phyloP scores from a whole-genome alignment of 352 stramenopile genomes.

The Aphanomyces astaci region DNA sequence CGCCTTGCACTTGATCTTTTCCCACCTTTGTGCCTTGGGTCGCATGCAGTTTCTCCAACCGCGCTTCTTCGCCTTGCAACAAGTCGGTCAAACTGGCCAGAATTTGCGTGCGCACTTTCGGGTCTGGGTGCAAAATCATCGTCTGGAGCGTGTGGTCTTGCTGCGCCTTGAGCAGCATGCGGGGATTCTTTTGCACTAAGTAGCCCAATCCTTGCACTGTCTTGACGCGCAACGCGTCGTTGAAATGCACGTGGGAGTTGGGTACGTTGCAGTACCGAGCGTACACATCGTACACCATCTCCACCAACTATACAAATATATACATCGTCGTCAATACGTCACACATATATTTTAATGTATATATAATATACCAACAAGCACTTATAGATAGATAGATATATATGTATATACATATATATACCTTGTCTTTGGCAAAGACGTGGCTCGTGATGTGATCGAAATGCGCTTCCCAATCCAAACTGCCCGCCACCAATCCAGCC shows the following conservation, averaged over 20 bases:
- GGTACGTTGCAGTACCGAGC: conserved; percentile 36
- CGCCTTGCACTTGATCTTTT: conserved; percentile 69
- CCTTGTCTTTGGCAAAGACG: conserved; percentile 15
- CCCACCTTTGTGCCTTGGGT: conserved; percentile 44
- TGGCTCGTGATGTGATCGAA: conserved; percentile 27
- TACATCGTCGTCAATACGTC: too few species aligned
- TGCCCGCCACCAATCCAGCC: conserved; percentile 52
- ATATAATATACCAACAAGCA: too few species aligned
- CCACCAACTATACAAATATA: conserved; percentile 30
- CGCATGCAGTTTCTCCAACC: conserved; percentile 44
- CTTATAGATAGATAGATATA: too few species aligned
- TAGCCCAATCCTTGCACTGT: conserved; percentile 78
- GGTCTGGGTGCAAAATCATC: conserved; percentile 33
- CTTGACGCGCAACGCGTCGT: conserved; percentile 48
- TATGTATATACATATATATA: too few species aligned
- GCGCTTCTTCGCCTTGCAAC: conserved; percentile 57
- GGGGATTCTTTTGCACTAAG: conserved; percentile 54
- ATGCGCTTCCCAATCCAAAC: conserved; percentile 60
- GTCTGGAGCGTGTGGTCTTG: conserved; percentile 55
- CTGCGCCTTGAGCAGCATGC: conserved; percentile 60
- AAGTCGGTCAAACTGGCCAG: conserved; percentile 69
- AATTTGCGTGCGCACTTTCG: conserved; percentile 58
- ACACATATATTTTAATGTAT: too few species aligned
- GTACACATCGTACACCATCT: conserved; percentile 59
- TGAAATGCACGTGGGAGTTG: conserved; percentile 26